Evolutionary conservation across 129 eudicot genomes (phyloP), one percentile per base, ranked within the genome.

Genomic region (Erigeron canadensis): DNA sequence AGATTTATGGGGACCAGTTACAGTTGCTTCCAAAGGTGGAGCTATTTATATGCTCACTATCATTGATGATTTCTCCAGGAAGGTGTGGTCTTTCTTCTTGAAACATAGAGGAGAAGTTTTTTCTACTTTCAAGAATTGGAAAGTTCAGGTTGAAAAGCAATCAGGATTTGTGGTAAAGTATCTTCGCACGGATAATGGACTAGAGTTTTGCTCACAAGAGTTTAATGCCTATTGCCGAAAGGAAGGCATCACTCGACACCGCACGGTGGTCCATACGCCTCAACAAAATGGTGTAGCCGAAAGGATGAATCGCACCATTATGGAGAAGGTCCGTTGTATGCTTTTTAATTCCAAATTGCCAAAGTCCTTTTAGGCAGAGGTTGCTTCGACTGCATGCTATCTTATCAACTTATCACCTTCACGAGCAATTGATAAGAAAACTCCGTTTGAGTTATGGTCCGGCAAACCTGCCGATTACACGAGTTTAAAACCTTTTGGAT

Each of bases 271-370:
- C 55, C 55, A 48, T 48, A 48, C 55, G 11, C 55, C 55, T 48
- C 15, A 48, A 48, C 55, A 48, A 48, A 48, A 48, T 48, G 55
- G 55, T 58, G 64, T 58, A 58, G 64, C 39, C 2, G 64, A 18
- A 58, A 58, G 64, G 28, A 58, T 58, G 64, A 58, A 58, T 23
- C 64, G 28, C 39, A 58, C 64, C 17, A 58, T 58, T n/a, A 23
- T 23, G 34, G 64, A 58, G 64, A 58, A 58, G 17, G 64, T 58
- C 13, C 10, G 64, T 0, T 58, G 64, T 58, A 17, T 58, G 39
- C 64, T 58, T 23, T 17, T 11, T 8, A 58, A 17, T 10, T 19
- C 64, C 9, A 58, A 58, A 58, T 17, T 58, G 64, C 64, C 11
- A 6, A 58, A 58, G 64, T 58, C 40, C 6, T 61, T 61, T 15